A percentile compares a stretch with the other conserved stretches of the same genome.
phyloP scores from a whole-genome alignment of 169 alveolate species.

The Cryptosporidium xiaoi region DNA sequence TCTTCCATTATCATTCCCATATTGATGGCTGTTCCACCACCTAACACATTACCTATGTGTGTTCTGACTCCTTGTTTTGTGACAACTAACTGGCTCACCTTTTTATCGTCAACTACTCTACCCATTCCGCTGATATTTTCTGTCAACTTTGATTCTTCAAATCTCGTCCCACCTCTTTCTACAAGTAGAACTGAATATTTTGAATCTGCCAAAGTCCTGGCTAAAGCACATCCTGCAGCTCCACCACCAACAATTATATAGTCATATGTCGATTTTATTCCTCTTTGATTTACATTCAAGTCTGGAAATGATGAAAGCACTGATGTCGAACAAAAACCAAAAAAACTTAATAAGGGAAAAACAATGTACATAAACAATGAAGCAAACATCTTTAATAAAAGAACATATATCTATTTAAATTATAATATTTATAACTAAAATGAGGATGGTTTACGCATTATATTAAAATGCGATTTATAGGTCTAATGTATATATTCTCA shows the following conservation, averaged over 20 bases:
- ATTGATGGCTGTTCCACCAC: slow-evolving; percentile 83
- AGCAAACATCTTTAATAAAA: not conserved
- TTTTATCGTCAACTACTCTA: slow-evolving; percentile 77
- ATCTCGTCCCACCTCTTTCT: slow-evolving; percentile 80
- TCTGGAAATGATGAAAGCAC: slow-evolving; percentile 5
- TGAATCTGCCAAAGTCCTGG: slow-evolving; percentile 79
- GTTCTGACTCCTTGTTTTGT: slow-evolving; percentile 80
- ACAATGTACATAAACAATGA: not conserved
- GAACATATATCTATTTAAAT: too few relatives aligned
- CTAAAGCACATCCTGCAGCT: slow-evolving; percentile 81
- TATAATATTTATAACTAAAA: not conserved
- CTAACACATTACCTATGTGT: slow-evolving; percentile 78
- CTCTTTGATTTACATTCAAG: not conserved
- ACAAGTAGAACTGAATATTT: slow-evolving; percentile 76
- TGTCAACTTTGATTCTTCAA: slow-evolving; percentile 73
- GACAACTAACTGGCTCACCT: slow-evolving; percentile 76
- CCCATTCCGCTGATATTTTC: slow-evolving; percentile 78
- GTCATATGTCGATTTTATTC: slow-evolving; percentile 71
- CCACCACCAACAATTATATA: slow-evolving; percentile 81
- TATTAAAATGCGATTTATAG: slow-evolving; percentile 6
- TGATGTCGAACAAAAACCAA: not conserved
- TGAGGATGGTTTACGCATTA: not conserved
- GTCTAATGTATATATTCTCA: not conserved
- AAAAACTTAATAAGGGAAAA: not conserved
- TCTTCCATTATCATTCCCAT: slow-evolving; percentile 81